Evolutionary conservation across 1,284 basidiomycete species (phyloP).

Genomic region (Malassezia sympodialis): DNA sequence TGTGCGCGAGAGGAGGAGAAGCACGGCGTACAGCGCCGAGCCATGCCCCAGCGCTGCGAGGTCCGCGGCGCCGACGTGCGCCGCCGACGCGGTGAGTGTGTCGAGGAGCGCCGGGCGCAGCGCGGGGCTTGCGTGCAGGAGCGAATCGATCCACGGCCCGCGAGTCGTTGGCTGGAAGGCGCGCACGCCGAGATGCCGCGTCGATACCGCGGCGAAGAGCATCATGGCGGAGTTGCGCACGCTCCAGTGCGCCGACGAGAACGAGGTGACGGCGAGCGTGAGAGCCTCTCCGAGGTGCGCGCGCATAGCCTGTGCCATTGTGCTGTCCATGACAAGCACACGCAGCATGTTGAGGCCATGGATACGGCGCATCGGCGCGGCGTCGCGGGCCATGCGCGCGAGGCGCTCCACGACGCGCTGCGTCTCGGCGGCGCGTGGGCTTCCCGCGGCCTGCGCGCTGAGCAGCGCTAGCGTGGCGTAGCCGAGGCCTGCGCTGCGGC

Average conservation of each 20-base stretch:
- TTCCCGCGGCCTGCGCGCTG: constrained; percentile 19
- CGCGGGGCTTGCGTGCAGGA: constrained; percentile 18
- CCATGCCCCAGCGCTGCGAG: constrained; percentile 12
- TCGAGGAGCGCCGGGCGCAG: not conserved
- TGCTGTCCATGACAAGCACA: constrained; percentile 38
- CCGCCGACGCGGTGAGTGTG: not conserved
- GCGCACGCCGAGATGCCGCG: constrained; percentile 31
- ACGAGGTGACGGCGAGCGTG: constrained; percentile 40
- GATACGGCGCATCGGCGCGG: constrained; percentile 21
- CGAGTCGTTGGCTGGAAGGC: not conserved
- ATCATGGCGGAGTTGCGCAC: constrained; percentile 49
- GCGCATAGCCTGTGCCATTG: constrained; percentile 25
- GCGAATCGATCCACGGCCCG: constrained; percentile 6
- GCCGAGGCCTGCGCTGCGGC: constrained; percentile 48
- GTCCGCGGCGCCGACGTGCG: not conserved
- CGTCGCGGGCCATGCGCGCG: not conserved
- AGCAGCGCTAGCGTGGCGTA: constrained; percentile 48
- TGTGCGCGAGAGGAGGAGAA: constrained; percentile 33
- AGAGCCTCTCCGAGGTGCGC: constrained; percentile 37
- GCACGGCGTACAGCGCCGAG: constrained; percentile 31
- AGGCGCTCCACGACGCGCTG: not conserved
- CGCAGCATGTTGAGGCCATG: constrained; percentile 48
- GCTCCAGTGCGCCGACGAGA: constrained; percentile 46
- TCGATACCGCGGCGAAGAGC: constrained; percentile 45
- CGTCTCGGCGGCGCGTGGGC: not conserved